Conservation (phyloP, 768 basidiomycete genomes). For the Russula earlei region DNA sequence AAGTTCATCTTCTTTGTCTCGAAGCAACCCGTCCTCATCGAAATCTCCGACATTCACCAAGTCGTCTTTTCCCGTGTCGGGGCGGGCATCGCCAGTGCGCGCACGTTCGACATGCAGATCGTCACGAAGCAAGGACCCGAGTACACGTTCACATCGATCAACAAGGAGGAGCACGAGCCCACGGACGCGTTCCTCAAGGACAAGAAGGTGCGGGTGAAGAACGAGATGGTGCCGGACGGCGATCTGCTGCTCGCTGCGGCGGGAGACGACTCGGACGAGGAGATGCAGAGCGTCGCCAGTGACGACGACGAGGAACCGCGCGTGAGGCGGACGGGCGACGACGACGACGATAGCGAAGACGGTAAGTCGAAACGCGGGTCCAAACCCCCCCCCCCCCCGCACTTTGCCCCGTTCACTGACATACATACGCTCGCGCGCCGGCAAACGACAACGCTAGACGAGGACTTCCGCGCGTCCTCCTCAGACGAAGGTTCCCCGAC, state of each 20-base stretch:
- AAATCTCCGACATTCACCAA: slow-evolving; percentile 82
- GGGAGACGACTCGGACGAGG: slow-evolving; percentile 68
- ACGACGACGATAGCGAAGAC: slow-evolving; percentile 75
- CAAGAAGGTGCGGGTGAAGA: slow-evolving; percentile 91
- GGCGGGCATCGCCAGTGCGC: slow-evolving; percentile 74
- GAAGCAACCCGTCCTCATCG: slow-evolving; percentile 86
- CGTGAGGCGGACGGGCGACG: slow-evolving; percentile 36
- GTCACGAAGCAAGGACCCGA: slow-evolving; percentile 78
- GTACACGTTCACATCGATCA: slow-evolving; percentile 85
- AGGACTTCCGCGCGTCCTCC: slow-evolving; percentile 83
- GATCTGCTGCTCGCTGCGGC: slow-evolving; percentile 61
- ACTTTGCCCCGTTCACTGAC: slow-evolving; percentile 13
- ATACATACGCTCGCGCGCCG: too few species aligned
- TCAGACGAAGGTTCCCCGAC: slow-evolving; percentile 87
- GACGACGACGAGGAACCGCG: slow-evolving; percentile 54
- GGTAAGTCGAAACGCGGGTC: too few species aligned
- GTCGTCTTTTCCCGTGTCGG: slow-evolving; percentile 92
- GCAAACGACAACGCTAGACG: too few species aligned
- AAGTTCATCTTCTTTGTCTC: slow-evolving; percentile 98
- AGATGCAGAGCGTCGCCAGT: slow-evolving; percentile 74
- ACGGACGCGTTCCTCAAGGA: slow-evolving; percentile 79
- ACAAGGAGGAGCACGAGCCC: slow-evolving; percentile 88
- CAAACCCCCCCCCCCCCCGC: neutral
- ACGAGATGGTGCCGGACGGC: slow-evolving; percentile 87
- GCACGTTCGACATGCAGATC: slow-evolving; percentile 90